Base-by-base conservation (phyloP, 208 protist species). In the Wallacemonas sp. region DNA sequence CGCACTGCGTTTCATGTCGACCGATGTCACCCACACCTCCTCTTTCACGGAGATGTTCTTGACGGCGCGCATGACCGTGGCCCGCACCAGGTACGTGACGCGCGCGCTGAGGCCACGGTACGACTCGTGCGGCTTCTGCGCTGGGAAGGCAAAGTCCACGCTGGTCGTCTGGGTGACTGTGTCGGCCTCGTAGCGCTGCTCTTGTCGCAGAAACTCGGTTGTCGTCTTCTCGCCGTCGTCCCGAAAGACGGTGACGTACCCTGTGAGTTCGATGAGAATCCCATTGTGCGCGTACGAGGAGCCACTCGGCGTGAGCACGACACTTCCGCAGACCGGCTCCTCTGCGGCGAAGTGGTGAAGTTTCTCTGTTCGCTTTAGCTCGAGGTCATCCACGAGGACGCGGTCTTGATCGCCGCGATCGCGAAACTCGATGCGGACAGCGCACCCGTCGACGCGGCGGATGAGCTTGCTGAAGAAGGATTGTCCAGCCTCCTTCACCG, bases 91-190 rank as follows among this genome's bases (percentile, higher is more conserved):
- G 73, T 97, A 97, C 41, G 41, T 54, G 19, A 97, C 91, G 15
- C 54, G 61, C 32, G 77, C 87, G 58, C 78, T 81, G 30, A 86
- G 63, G 15, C 91, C 91, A 10, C 79, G 76, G 65, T 94, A 97
- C 13, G 88, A 95, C 67, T 97, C 91, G 65, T 92, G 81, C 63
- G 72, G 61, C 70, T 92, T 94, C n/a, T 60, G 46, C 0, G 73
- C 86, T 10, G 78, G 62, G 68, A 96, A 96, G 45, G 59, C 37
- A 63, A 96, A 96, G 62, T 85, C 75, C 46, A 94, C 71, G 13
- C 61, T 41, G 3, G 79, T 84, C 21, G 73, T 39, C 29, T 60
- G 44, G 45, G 37, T 21, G 3, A 96, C n/a, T 15, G 71, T 83
- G 65, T 83, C 87, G 0, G 84, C 59, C 57, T 93, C 87, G 69